Percentiles rank a stretch among this genome's conserved stretches.
Evolutionary conservation across 2,329 filamentous ascomycete genomes (phyloP).

Genomic region (Pseudocercospora fijiensis): DNA sequence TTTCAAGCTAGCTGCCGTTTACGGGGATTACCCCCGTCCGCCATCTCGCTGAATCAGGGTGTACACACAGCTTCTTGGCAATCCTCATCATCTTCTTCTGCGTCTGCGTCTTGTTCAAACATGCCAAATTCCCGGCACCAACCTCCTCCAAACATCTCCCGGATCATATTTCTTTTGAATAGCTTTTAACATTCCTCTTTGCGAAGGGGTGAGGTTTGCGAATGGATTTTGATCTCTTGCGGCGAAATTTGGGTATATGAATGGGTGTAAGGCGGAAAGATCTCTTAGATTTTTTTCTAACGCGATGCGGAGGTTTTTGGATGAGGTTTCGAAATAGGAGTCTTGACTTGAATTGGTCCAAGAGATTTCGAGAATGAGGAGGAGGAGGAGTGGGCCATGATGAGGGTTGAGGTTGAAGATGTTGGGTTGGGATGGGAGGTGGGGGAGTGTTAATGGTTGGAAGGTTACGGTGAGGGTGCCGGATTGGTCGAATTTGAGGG

Average conservation of each 20-base stretch:
- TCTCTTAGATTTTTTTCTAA: constrained; percentile 15
- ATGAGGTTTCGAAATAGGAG: constrained; percentile 16
- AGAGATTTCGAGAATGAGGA: constrained; percentile 23
- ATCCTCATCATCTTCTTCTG: no score
- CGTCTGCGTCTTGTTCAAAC: no score
- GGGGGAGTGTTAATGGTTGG: constrained; percentile 25
- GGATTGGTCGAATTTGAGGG: constrained; percentile 15
- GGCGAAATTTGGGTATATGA: constrained; percentile 41
- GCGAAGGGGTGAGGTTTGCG: constrained; percentile 28
- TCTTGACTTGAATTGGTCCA: constrained; percentile 21
- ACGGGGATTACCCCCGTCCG: no score
- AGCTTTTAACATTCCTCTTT: constrained; percentile 28
- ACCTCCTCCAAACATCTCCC: constrained; percentile 33
- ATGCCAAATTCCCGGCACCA: constrained; percentile 35
- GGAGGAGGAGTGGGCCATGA: constrained; percentile 21
- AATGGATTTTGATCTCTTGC: constrained; percentile 39
- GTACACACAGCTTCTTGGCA: neutral
- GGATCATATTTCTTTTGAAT: constrained; percentile 39
- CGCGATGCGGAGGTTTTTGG: constrained; percentile 7
- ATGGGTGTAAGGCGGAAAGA: constrained; percentile 11
- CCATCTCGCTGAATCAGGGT: no score
- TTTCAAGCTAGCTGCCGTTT: no score
- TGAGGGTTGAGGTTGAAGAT: constrained; percentile 23
- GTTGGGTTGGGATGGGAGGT: constrained; percentile 26
- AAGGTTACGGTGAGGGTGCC: constrained; percentile 21